Evolutionary conservation across 805 yeast species (phyloP), one percentile per base, ranked within the genome.

Genomic region (Ogataea wickerhamii): DNA sequence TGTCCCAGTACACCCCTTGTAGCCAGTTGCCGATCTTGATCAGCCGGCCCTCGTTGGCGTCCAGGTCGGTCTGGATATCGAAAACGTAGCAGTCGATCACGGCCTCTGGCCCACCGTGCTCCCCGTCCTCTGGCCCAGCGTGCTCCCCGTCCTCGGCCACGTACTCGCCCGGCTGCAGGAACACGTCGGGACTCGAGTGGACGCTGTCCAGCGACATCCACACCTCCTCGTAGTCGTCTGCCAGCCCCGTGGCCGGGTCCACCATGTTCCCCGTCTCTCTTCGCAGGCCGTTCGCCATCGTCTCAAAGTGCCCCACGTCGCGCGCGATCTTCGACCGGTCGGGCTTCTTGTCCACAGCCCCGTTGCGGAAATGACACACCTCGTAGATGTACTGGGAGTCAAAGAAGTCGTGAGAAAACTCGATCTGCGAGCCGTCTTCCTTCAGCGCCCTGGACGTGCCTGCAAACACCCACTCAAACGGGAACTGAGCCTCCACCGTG

Each of bases 391-490:
- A 71, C 21, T 51, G 51, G 13, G 74, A 68, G 37, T 72, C 74
- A 37, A 71, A 61, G 30, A 58, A 56, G 8, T 61, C 61, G 46
- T 70, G 73, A 21, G 61, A 52, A 49, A 73, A 74, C 45, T 60
- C 56, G 10, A 70, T 55, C 29, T 53, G 56, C 8, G 66, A 66
- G 5, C 56, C 61, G 35, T 44, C 47, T 7, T 34, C 31, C 6
- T 22, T 36, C 24, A 68, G 49, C 3, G 59, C 56, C 12, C 60
- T 59, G 35, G 74, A 76, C 1, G 53, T 54, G 2, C 86, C 85
- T 4, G 72, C 70, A 56, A 76, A 72, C 1, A 70, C 75, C 81
- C 82, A 75, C 48, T 79, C 78, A 45, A 76, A 76, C 17, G 74
- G 74, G 47, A 67, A 68, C n/a, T 44, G 48, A 13, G 49, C 48